Conservation (phyloP, 106 monocot species). For the Alisma plantagoaquatica region DNA sequence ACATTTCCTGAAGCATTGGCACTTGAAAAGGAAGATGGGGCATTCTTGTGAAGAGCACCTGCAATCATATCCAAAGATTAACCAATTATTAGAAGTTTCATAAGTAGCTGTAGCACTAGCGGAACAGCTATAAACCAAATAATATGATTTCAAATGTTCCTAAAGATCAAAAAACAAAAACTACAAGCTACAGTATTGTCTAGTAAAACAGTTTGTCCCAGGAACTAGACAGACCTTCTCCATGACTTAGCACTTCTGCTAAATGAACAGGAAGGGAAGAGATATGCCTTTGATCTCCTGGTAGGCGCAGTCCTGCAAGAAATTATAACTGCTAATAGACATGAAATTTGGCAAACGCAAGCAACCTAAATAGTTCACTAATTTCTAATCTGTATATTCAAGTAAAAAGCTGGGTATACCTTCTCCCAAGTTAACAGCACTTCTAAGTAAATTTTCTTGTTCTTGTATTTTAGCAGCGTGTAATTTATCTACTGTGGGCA, state of each 20-base stretch:
- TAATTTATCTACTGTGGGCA: conserved; percentile 74
- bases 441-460: conserved; percentile 76
- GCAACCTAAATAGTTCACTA: too few species aligned
- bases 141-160: background rate
- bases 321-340: background rate
- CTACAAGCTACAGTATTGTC: conserved; percentile 52
- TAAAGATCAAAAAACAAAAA: background rate
- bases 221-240: conserved; percentile 53
- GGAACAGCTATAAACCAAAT: background rate
- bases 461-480: conserved; percentile 96
- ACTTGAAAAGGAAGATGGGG: conserved; percentile 36
- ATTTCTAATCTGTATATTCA: background rate
- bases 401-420: conserved; percentile 22
- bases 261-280: conserved; percentile 86
- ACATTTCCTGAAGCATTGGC: conserved; percentile 34
- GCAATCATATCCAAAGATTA: too few species aligned
- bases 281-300: conserved; percentile 65
- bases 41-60: conserved; percentile 54
- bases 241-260: conserved; percentile 47
- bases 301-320: conserved; percentile 52
- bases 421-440: conserved; percentile 86
- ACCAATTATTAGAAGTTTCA: too few species aligned
- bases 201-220: too few species aligned
- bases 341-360: background rate
- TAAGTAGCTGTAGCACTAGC: background rate